Evolutionary conservation across 495 filamentous ascomycete species (phyloP).

Genomic region (Talaromyces liani): DNA sequence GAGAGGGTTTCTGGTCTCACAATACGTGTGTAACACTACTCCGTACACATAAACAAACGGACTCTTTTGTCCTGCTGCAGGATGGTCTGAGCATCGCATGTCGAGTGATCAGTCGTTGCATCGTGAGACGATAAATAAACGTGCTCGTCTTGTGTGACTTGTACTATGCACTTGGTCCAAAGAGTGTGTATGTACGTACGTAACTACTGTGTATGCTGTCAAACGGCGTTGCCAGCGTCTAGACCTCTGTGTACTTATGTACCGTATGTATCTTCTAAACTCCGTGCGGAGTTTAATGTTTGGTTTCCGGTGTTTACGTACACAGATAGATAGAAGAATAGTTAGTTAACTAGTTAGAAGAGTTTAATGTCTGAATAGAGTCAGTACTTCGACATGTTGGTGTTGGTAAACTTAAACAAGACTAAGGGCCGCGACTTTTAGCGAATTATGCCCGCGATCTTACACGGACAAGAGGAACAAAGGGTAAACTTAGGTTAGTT

Average conservation of each 20-base stretch:
- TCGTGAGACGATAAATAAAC: background rate
- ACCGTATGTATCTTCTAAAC: background rate
- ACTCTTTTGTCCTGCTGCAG: background rate
- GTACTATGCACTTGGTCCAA: background rate
- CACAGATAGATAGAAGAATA: background rate
- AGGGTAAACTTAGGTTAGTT: background rate
- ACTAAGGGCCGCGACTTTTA: background rate
- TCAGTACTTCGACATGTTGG: background rate
- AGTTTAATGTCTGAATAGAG: background rate
- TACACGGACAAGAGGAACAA: background rate
- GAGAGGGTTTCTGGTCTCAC: background rate
- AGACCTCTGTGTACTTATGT: no score
- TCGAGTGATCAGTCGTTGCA: background rate
- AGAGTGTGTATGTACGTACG: background rate
- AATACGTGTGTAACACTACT: background rate
- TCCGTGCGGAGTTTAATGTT: background rate
- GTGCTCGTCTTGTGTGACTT: slow-evolving; percentile 1
- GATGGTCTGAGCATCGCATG: background rate
- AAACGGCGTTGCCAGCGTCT: no score
- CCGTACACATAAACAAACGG: background rate
- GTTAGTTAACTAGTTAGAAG: no score
- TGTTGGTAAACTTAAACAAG: background rate
- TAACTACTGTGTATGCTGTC: background rate
- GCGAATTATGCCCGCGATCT: no score
- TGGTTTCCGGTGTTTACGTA: background rate